These are phyloP conservation scores for Ustilago sp. DNA, from an alignment of 1,284 basidiomycete species.

Conservation along the genomic window DNA sequence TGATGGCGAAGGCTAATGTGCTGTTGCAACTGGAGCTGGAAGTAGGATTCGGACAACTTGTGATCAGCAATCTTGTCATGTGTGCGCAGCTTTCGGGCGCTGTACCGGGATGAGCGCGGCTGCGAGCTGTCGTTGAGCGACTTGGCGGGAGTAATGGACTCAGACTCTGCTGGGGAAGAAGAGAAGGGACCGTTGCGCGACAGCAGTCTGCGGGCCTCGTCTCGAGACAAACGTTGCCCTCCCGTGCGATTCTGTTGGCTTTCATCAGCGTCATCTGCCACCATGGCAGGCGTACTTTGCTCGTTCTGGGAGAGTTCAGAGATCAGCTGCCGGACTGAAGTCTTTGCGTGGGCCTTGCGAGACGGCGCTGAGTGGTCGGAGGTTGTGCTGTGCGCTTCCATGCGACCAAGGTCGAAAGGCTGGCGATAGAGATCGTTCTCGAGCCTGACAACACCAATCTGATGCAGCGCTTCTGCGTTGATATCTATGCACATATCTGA, in stretches of 20 bases:
- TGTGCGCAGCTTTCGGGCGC: constrained; percentile 19
- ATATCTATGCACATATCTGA: constrained; percentile 18
- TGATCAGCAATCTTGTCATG: constrained; percentile 37
- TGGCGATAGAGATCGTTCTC: constrained; percentile 27
- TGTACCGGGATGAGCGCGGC: constrained; percentile 6
- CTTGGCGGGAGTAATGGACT: neutral
- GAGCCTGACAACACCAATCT: constrained; percentile 26
- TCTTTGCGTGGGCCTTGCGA: neutral
- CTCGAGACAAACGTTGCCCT: constrained; percentile 16
- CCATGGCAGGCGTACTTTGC: constrained; percentile 3
- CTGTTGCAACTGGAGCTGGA: constrained; percentile 47
- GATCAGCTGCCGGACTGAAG: constrained; percentile 10
- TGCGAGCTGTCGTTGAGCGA: neutral
- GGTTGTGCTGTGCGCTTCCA: neutral
- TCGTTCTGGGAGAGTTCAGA: constrained; percentile 17
- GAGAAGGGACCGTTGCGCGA: constrained; percentile 8
- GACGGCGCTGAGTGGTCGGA: neutral
- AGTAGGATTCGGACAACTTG: constrained; percentile 40
- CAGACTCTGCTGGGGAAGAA: neutral
- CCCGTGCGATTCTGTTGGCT: neutral
- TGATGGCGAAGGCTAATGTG: constrained; percentile 24
- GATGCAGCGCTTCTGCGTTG: constrained; percentile 36
- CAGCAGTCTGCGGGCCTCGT: constrained; percentile 27
- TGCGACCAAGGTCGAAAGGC: constrained; percentile 19
- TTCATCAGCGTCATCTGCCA: neutral